A percentile compares a stretch with the other conserved stretches of the same genome.
Conservation (phyloP, 179 eudicot genomes). For the Beta macrorhiza region DNA sequence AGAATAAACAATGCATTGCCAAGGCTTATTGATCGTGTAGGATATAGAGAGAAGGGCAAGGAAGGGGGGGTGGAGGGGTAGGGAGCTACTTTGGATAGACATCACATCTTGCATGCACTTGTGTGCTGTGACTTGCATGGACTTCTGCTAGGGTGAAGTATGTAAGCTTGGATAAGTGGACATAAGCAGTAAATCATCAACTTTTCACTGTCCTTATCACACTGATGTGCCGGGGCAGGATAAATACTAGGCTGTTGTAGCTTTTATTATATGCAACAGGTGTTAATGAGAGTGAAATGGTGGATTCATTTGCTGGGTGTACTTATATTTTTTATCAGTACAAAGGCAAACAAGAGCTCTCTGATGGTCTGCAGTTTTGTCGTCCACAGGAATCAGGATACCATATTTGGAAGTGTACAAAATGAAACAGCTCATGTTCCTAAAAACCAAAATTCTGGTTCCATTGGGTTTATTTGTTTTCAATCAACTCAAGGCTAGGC, state of each 20-base stretch:
- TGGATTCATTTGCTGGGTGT: background rate
- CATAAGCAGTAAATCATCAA: background rate
- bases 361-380: background rate
- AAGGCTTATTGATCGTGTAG: background rate
- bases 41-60: background rate
- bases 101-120: background rate
- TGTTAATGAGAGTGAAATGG: background rate
- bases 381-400: background rate
- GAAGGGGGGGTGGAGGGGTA: background rate
- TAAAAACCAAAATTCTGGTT: background rate
- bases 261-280: background rate
- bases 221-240: background rate
- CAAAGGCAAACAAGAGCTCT: background rate
- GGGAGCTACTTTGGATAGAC: background rate
- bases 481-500: background rate
- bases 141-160: background rate
- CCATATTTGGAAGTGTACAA: background rate
- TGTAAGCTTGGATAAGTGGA: background rate
- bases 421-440: background rate
- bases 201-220: background rate
- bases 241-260: background rate
- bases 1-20: background rate
- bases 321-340: background rate
- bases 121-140: conserved; percentile 1
- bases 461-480: background rate